Percentiles rank a stretch among this genome's conserved stretches.
These are phyloP conservation scores for Apiotrichum mycotoxinovorans DNA, from an alignment of 1,284 basidiomycete species.

Conservation along the genomic window DNA sequence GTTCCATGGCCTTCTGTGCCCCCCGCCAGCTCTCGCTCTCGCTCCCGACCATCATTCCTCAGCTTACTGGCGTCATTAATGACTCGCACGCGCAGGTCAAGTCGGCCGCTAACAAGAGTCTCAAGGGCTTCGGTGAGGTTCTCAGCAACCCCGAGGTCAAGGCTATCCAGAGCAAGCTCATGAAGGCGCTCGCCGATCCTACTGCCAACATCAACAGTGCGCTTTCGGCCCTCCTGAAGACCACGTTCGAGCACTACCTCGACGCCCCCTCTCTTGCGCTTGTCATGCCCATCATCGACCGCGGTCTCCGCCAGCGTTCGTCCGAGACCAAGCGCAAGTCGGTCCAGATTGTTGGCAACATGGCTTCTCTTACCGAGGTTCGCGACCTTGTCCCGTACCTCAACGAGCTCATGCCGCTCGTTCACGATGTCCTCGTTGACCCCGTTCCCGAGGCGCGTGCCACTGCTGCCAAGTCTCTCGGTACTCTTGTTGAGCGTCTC, in stretches of 20 bases:
- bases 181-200: constrained; percentile 96
- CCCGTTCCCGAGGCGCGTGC: constrained; percentile 96
- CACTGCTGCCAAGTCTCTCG: constrained; percentile 95
- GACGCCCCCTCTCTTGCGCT: constrained; percentile 97
- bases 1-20: constrained; percentile 97
- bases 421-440: constrained; percentile 87
- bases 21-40: constrained; percentile 92
- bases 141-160: constrained; percentile 94
- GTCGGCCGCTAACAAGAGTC: constrained; percentile 83
- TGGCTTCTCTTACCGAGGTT: constrained; percentile 89
- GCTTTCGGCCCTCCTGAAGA: constrained; percentile 78
- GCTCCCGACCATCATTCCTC: constrained; percentile 92
- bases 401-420: constrained; percentile 78
- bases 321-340: constrained; percentile 95
- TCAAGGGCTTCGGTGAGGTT: constrained; percentile 97
- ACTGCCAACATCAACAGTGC: constrained; percentile 80
- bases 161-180: constrained; percentile 80
- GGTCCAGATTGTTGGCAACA: constrained; percentile 93
- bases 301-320: constrained; percentile 85
- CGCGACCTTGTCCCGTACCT: constrained; percentile 98
- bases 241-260: constrained; percentile 97
- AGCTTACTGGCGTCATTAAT: constrained; percentile 88
- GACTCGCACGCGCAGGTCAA: constrained; percentile 98
- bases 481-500: constrained; percentile 90
- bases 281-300: constrained; percentile 92